Evolutionary conservation across 768 basidiomycete genomes (phyloP).

Genomic region (Pisolithus microcarpus): DNA sequence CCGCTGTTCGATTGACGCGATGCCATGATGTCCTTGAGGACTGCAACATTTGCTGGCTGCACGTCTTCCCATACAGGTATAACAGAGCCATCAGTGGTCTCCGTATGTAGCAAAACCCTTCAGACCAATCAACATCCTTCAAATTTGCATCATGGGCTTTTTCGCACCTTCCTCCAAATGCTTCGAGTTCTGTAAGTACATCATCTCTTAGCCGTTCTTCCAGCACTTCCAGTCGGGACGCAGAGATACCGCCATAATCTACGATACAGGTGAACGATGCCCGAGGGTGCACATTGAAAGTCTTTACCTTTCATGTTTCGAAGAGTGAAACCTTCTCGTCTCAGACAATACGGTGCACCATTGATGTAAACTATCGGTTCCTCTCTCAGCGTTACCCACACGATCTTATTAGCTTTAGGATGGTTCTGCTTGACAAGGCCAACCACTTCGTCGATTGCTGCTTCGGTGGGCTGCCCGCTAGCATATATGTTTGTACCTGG

Average conservation of each 20-base stretch:
- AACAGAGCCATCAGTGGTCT: slow-evolving; percentile 79
- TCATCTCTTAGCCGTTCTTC: slow-evolving; percentile 89
- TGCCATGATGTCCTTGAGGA: slow-evolving; percentile 85
- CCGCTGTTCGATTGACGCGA: slow-evolving; percentile 37
- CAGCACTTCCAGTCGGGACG: slow-evolving; percentile 78
- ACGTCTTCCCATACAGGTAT: slow-evolving; percentile 95
- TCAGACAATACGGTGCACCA: slow-evolving; percentile 83
- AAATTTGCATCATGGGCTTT: neutral
- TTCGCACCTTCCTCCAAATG: slow-evolving; percentile 77
- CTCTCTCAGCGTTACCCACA: slow-evolving; percentile 93
- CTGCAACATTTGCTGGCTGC: slow-evolving; percentile 58
- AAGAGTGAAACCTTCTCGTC: slow-evolving; percentile 78
- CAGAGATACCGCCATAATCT: slow-evolving; percentile 96
- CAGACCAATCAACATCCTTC: neutral
- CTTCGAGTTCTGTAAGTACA: slow-evolving; percentile 71
- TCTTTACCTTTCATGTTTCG: slow-evolving; percentile 85
- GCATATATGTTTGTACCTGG: slow-evolving; percentile 80
- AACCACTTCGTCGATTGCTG: slow-evolving; percentile 80
- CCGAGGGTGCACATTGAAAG: neutral
- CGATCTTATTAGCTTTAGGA: slow-evolving; percentile 53
- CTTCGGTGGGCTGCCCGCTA: slow-evolving; percentile 83
- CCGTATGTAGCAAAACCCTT: slow-evolving; percentile 84
- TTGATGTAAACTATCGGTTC: slow-evolving; percentile 91
- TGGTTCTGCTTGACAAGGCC: slow-evolving; percentile 52
- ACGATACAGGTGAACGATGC: neutral